Evolutionary conservation across 129 eudicot species (phyloP), one percentile per base, ranked within the genome.

Genomic region (Helichrysum umbraculigerum): DNA sequence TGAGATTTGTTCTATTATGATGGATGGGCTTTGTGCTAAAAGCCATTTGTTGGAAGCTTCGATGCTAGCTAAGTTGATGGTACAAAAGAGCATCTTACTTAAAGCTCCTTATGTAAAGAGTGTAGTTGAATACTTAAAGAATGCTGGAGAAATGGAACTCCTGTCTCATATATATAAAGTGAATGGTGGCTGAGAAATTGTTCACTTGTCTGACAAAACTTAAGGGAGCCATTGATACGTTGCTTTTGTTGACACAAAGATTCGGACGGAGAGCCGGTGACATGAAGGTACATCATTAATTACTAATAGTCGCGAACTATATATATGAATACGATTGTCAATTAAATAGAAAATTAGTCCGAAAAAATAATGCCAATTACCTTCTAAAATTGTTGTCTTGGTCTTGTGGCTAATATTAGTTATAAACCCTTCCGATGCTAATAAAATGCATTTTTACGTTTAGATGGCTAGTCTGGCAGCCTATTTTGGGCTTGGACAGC

Each of bases 401-500:
- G 42, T 30, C 2, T 74, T 9, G 61, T 25, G 67, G 35, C 33
- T 25, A 25, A 25, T 25, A n/a, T 25, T 25, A 25, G 28, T 25
- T 66, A 17, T 68, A 19, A 35, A 56, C 69, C 62, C 73, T 37
- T 66, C 35, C 0, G 68, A 74, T 25, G 28, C 67, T 78, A 19
- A 77, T 59, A 51, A 50, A 34, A 56, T 37, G 19, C 41, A 66
- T 59, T 47, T 20, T 37, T 74, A 41, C 74, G 57, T 7, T 41
- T 84, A 95, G 99, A 89, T 95, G 99, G 99, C 96, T 21, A 75
- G 79, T 68, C 90, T 95, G 52, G 99, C 96, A 28, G 80, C 89
- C 16, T 87, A 95, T 85, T 95, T 95, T 83, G 90, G 96, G 58
- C 93, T 94, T 79, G 97, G 99, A 64, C 76, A 80, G 76, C 99